phyloP scores from a whole-genome alignment of 345 rosid species.

The Salix brachista region DNA sequence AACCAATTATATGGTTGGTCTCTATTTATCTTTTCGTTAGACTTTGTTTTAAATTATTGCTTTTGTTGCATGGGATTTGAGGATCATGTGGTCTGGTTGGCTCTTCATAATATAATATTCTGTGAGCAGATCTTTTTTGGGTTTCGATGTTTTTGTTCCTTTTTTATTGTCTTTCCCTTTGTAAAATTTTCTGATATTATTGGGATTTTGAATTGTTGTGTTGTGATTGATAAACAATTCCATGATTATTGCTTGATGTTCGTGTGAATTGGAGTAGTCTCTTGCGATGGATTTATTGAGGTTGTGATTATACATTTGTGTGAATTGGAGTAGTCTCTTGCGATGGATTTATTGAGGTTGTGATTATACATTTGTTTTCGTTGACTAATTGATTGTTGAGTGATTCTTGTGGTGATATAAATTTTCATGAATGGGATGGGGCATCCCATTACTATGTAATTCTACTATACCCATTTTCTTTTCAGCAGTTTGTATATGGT shows the following conservation, averaged over 20 bases:
- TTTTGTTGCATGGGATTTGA: conserved; percentile 6
- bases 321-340: neutral
- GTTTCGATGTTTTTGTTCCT: neutral
- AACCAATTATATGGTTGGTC: conserved; percentile 90
- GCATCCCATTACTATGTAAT: neutral
- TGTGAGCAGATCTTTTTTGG: neutral
- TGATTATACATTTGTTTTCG: neutral
- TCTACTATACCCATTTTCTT: neutral
- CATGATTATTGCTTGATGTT: neutral
- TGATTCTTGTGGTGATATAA: neutral
- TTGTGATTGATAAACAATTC: neutral
- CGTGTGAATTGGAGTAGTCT: neutral
- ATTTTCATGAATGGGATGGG: neutral
- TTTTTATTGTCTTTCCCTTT: neutral
- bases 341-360: neutral
- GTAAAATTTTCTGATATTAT: neutral
- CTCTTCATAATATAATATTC: conserved; percentile 13
- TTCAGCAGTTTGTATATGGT: neutral
- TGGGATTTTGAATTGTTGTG: neutral
- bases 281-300: neutral
- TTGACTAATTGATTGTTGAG: conserved; percentile 3
- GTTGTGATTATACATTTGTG: neutral
- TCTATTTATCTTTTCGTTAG: conserved; percentile 13
- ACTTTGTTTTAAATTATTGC: neutral
- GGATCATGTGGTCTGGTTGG: conserved; percentile 18